Evolutionary conservation across 495 filamentous ascomycete species (phyloP), one percentile per base, ranked within the genome.

Genomic region (Parathielavia appendiculata): DNA sequence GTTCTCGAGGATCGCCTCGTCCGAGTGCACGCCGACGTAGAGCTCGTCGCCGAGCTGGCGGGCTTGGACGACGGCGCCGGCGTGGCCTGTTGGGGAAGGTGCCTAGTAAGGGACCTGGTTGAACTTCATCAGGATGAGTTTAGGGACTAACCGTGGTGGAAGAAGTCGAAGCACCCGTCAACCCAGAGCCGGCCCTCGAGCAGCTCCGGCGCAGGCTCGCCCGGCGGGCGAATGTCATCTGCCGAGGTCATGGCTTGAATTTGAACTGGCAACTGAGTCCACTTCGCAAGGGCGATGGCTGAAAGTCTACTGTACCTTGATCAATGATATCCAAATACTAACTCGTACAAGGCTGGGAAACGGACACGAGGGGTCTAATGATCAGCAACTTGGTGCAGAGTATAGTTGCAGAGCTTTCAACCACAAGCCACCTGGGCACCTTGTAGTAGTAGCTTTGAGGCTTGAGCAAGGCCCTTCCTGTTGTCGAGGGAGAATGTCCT

Each of bases 151-250:
- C 89, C 93, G 66, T 99, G 93, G 71, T 99, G 93, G 72, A 87
- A 91, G 73, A 99, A 99, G 75, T 99, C 93, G 74, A 95, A 99
- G 75, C 93, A 99, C 52, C 93, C 93, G 74, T 99, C 93, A 19
- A 97, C 86, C 93, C 93, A 99, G 61, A 97, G 88, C 36, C 90
- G 84, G 57, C 86, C 83, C 36, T 95, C 83, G 20, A 80, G 69
- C 5, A 83, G 71, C 64, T 76, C 74, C 16, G 70, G 72, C 44
- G 75, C 75, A 35, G 75, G 70, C 2, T 71, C 66, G 45, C 72
- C 72, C 1, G 69, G 64, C 5, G 71, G 71, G 23, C 51, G 59
- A n/a, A 51, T 19, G 16, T 58, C 43, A 1, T 68, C 63, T 1
- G 59, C 55, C 12, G 63, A 48, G 38, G 57, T 39, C 66, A 68